Base-by-base conservation (phyloP, 768 basidiomycete species). In the Sistotremastrum suecicum region DNA sequence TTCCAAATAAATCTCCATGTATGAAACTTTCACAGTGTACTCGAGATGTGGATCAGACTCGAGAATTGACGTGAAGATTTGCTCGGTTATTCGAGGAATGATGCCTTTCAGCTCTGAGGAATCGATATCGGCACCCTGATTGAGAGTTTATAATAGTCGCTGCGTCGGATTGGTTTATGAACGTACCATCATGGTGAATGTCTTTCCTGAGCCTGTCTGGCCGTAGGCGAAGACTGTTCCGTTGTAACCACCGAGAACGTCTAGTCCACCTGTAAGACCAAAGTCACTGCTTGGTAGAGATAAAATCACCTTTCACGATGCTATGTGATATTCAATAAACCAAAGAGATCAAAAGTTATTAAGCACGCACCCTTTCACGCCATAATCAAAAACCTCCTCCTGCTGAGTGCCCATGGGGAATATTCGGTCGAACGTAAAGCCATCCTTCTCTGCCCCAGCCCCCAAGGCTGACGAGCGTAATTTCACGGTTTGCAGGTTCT, bases 1-100 rank as follows among this genome's bases (percentile, higher is more conserved):
- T 64, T 99, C 95, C 50, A 98, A 73, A 64, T 99, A 99, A 49
- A 99, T 98, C 67, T 99, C 95, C 94, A 99, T 97, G 63, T 98
- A 99, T 34, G 90, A 95, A 43, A 97, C 95, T 66, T 99, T 99
- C 61, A 99, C 95, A 52, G 97, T 79, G 62, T 99, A 99, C 64
- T 99, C 95, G 48, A 99, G 68, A 62, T 89, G 88, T 34, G 86
- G 75, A 54, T 97, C 94, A 46, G 91, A 94, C 57, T 90, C 81
- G 48, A 95, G 82, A 59, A 99, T 99, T 42, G 90, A 90, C 52
- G 91, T 86, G 63, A 99, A 99, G 59, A 99, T 95, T 63, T 99
- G 95, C 61, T 99, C 92, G 3, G 94, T 94, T 52, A 99, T 97
- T 45, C 95, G 83, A 44, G 95, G 95, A 52, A 95, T 98, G 47